phyloP scores from a whole-genome alignment of 495 filamentous ascomycete genomes.

The Aspergillus baeticus region DNA sequence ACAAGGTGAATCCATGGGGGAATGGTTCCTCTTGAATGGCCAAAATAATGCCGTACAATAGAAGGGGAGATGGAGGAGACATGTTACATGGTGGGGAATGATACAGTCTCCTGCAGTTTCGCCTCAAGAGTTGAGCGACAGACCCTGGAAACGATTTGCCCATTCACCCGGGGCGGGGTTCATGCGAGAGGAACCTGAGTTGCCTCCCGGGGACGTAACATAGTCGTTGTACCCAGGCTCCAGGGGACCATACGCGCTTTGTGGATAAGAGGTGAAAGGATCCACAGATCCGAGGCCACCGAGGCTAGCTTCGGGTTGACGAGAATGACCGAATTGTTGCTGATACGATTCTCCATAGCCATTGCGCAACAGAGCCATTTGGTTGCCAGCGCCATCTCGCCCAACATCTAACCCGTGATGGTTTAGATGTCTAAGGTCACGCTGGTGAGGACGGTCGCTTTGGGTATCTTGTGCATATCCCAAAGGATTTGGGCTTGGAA shows the following conservation, averaged over 20 bases:
- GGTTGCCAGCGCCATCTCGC: conserved; percentile 32
- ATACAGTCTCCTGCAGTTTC: background rate
- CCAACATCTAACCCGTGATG: conserved; percentile 27
- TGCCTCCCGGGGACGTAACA: conserved; percentile 18
- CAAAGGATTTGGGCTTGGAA: conserved; percentile 49
- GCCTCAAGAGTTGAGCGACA: conserved; percentile 49
- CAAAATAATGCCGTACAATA: background rate
- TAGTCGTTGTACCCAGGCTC: conserved; percentile 41
- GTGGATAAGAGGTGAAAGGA: conserved; percentile 35
- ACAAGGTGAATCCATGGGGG: conserved; percentile 1
- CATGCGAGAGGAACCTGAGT: conserved; percentile 31
- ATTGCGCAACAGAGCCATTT: conserved; percentile 34
- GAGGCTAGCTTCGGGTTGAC: conserved; percentile 27
- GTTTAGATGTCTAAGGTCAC: conserved; percentile 31
- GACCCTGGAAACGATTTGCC: conserved; percentile 46
- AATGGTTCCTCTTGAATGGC: conserved; percentile 3
- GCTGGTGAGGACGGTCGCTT: conserved; percentile 35
- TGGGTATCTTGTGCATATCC: conserved; percentile 35
- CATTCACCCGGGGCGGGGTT: conserved; percentile 44
- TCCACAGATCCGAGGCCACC: conserved; percentile 29
- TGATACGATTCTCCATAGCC: conserved; percentile 41
- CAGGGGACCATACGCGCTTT: conserved; percentile 30
- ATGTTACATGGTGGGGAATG: background rate
- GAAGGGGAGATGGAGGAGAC: conserved; percentile 5
- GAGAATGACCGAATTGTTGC: conserved; percentile 30